phyloP scores from a whole-genome alignment of 768 basidiomycete species.

The Collybia sordida region DNA sequence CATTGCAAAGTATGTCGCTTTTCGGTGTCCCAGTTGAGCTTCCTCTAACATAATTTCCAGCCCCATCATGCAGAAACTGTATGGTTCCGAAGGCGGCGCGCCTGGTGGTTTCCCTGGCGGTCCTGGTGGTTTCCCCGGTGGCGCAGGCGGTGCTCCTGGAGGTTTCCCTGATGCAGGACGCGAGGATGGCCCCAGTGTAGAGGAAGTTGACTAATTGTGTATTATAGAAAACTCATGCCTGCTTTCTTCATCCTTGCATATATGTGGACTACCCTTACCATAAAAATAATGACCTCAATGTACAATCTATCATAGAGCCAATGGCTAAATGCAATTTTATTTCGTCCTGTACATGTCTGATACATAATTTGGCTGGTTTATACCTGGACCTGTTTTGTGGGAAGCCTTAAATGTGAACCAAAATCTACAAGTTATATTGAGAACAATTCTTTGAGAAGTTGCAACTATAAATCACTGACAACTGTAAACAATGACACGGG shows the following conservation, averaged over 20 bases:
- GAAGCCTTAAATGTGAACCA: too few species aligned
- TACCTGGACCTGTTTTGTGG: too few species aligned
- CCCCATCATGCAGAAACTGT: conserved; percentile 71
- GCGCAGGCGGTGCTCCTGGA: conserved; percentile 61
- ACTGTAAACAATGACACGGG: too few species aligned
- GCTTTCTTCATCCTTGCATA: conserved; percentile 15
- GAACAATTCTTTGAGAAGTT: too few species aligned
- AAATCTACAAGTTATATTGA: too few species aligned
- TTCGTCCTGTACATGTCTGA: too few species aligned
- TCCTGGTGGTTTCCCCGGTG: conserved; percentile 48
- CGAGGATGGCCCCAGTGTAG: conserved; percentile 87
- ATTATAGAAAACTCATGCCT: conserved; percentile 6
- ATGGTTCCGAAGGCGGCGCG: conserved; percentile 67
- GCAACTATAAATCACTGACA: too few species aligned
- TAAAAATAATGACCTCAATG: conserved; percentile 14
- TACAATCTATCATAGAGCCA: neutral
- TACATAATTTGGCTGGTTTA: too few species aligned
- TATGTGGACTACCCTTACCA: conserved; percentile 3
- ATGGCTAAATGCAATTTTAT: too few species aligned
- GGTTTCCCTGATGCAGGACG: conserved; percentile 65
- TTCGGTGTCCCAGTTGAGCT: neutral
- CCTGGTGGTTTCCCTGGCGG: conserved; percentile 67
- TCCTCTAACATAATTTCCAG: conserved; percentile 19
- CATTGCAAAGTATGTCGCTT: conserved; percentile 56
- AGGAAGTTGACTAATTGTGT: conserved; percentile 77